Base-by-base conservation (phyloP, 306 rosid genomes). In the Ziziphus jujuba region DNA sequence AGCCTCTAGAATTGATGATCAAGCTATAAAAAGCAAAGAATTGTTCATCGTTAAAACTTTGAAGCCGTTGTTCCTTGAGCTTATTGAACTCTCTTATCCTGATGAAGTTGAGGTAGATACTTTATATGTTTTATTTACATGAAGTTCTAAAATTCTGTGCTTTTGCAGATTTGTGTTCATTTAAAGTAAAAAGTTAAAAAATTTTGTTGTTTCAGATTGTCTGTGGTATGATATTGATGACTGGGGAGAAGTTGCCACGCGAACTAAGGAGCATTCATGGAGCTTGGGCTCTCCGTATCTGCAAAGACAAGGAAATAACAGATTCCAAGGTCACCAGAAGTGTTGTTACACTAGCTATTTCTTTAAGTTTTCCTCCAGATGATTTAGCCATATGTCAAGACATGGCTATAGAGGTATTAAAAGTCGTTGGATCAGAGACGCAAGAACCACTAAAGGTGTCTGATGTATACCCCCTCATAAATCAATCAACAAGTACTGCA, bases 71-170 rank as follows among this genome's bases (percentile, higher is more conserved):
- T 80, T 80, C 19, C 71, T 72, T 61, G 57, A 71, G 71, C 67
- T 67, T 44, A 75, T 75, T 24, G 75, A 72, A 33, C 67, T 67
- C 62, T 49, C 74, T 44, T 75, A 31, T 40, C 67, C 53, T 43
- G 35, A 68, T 57, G 81, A 75, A 71, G 68, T 71, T 61, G 84
- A 71, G 80, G 84, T 75, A 75, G 55, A 59, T 38, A 11, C 31
- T 43, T 56, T 55, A 34, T 35, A 36, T 20, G 15, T 25, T 67
- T 19, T 50, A 1, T 25, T 47, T 35, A 55, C 66, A 38, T 55
- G 24, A 43, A 7, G 34, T 21, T 40, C 31, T 17, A 15, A n/a
- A 49, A 16, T 5, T 19, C 24, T 66, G 43, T 47, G 20, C 70
- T 59, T 36, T 36, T 66, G 15, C 20, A 34, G 36, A 34, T 43